A percentile compares a stretch with the other conserved stretches of the same genome.
These are phyloP conservation scores for Mucor plumbeus DNA, from an alignment of 371 early-diverging fungal genomes.

Conservation along the genomic window DNA sequence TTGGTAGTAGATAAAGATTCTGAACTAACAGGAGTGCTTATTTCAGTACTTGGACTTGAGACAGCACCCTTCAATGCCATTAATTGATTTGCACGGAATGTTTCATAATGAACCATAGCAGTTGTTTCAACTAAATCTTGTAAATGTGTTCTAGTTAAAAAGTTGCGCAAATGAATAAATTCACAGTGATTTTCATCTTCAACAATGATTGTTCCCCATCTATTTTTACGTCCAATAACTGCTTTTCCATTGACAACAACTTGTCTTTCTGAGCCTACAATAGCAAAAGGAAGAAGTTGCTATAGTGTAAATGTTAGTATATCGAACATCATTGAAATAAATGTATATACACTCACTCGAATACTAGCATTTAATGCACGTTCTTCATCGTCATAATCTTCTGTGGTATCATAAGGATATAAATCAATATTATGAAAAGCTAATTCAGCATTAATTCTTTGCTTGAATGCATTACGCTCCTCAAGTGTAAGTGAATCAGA, in stretches of 20 bases:
- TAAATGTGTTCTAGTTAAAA: conserved; percentile 84
- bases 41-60: conserved; percentile 9
- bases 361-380: conserved; percentile 78
- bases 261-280: conserved; percentile 84
- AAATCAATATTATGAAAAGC: conserved; percentile 87
- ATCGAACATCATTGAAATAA: no score
- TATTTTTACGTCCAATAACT: conserved; percentile 71
- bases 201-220: conserved; percentile 73
- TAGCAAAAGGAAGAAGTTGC: conserved; percentile 81
- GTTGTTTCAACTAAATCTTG: conserved; percentile 90
- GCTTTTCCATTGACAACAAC: conserved; percentile 82
- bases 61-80: conserved; percentile 73
- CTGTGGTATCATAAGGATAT: conserved; percentile 76
- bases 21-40: conserved; percentile 20
- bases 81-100: conserved; percentile 89
- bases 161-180: conserved; percentile 84
- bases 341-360: conserved; percentile 34
- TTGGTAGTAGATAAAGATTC: conserved; percentile 21
- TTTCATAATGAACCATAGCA: conserved; percentile 86
- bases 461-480: conserved; percentile 77
- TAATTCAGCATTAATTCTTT: conserved; percentile 89
- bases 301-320: no score
- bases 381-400: conserved; percentile 80
- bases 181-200: conserved; percentile 79
- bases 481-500: conserved; percentile 82